phyloP scores from a whole-genome alignment of 768 basidiomycete genomes.

The Pisolithus microcarpus region DNA sequence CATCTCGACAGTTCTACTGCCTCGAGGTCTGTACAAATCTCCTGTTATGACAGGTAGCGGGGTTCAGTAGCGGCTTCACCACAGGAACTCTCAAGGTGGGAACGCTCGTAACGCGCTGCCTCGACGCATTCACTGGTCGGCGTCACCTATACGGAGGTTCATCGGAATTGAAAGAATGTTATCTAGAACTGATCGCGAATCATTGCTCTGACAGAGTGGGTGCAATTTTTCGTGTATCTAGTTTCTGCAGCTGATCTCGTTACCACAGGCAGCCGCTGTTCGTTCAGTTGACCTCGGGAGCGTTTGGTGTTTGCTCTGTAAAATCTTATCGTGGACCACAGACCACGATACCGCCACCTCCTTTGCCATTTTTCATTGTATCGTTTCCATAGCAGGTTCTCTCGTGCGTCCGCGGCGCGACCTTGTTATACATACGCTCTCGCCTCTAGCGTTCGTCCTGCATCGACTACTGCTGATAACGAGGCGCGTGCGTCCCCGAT shows the following conservation, averaged over 20 bases:
- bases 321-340: constrained; percentile 43
- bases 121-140: constrained; percentile 43
- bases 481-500: constrained; percentile 55
- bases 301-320: constrained; percentile 56
- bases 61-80: constrained; percentile 4
- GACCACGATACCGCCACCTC: constrained; percentile 49
- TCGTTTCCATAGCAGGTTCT: constrained; percentile 47
- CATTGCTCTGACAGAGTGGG: constrained; percentile 56
- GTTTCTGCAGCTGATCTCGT: background rate
- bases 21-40: constrained; percentile 43
- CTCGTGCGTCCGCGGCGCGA: constrained; percentile 78
- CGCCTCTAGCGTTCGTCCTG: constrained; percentile 62
- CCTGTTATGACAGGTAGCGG: background rate
- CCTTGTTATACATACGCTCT: constrained; percentile 59
- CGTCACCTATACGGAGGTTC: constrained; percentile 33
- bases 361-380: constrained; percentile 43
- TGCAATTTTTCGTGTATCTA: background rate
- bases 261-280: constrained; percentile 55
- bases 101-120: constrained; percentile 40
- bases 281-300: constrained; percentile 49
- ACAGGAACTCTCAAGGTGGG: constrained; percentile 57
- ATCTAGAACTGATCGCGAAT: constrained; percentile 46
- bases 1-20: constrained; percentile 44
- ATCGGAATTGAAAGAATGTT: constrained; percentile 34
- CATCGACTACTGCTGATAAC: constrained; percentile 50